Evolutionary conservation across 2,329 filamentous ascomycete genomes (phyloP).

Genomic region (Arthrobotrys iridis): DNA sequence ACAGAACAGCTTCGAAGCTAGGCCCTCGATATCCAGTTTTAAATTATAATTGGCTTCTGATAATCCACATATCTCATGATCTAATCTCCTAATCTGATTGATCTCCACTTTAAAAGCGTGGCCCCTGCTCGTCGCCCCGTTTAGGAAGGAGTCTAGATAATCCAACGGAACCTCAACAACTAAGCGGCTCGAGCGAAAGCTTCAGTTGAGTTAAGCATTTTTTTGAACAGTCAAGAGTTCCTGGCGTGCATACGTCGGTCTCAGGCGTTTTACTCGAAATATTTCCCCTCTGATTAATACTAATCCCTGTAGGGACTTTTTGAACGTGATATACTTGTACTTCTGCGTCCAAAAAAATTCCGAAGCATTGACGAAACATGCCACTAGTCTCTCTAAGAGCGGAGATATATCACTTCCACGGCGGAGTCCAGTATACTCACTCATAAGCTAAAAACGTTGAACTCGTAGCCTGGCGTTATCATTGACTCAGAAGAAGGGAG

Average conservation of each 20-base stretch:
- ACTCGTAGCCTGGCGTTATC: no score
- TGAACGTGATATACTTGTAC: not conserved
- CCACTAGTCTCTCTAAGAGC: no score
- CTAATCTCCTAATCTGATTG: constrained; percentile 30
- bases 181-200: constrained; percentile 33
- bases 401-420: no score
- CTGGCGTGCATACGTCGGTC: constrained; percentile 20
- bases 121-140: not conserved
- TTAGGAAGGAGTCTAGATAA: constrained; percentile 23
- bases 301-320: not conserved
- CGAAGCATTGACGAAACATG: not conserved
- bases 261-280: not conserved
- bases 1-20: not conserved
- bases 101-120: constrained; percentile 9
- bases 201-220: constrained; percentile 39
- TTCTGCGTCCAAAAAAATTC: constrained; percentile 12
- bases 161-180: constrained; percentile 20
- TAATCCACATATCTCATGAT: constrained; percentile 6
- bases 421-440: no score
- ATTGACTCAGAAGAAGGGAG: no score
- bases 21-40: no score
- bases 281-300: not conserved
- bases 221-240: not conserved
- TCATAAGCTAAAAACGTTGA: no score
- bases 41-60: constrained; percentile 47